Evolutionary conservation across 352 stramenopile genomes (phyloP).

Genomic region (Phytophthora aleatoria): DNA sequence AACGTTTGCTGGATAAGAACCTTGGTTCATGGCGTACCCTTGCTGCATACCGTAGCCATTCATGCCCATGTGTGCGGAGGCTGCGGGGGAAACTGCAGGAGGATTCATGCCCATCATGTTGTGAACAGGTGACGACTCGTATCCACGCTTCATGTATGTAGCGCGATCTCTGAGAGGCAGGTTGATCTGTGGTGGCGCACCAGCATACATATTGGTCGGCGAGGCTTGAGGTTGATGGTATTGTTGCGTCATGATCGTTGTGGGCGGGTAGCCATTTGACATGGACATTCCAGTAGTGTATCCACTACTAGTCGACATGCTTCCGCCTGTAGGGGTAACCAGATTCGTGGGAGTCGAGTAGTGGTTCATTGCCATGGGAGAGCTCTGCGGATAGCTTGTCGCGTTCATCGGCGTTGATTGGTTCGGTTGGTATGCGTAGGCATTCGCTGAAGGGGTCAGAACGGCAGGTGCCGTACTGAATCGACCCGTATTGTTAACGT

Average conservation of each 20-base stretch:
- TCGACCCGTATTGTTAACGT: slow-evolving; percentile 16
- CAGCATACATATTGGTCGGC: slow-evolving; percentile 39
- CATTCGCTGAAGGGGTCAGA: slow-evolving; percentile 22
- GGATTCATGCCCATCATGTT: slow-evolving; percentile 40
- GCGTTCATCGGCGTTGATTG: slow-evolving; percentile 23
- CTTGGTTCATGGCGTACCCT: slow-evolving; percentile 33
- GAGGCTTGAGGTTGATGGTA: slow-evolving; percentile 49
- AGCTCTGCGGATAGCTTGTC: slow-evolving; percentile 35
- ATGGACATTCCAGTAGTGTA: slow-evolving; percentile 29
- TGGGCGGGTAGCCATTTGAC: slow-evolving; percentile 29
- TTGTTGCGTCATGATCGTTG: slow-evolving; percentile 30
- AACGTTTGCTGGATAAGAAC: slow-evolving; percentile 39
- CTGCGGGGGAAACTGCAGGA: slow-evolving; percentile 29
- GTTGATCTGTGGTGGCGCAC: slow-evolving; percentile 52
- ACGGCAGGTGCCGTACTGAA: slow-evolving; percentile 20
- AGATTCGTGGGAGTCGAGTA: slow-evolving; percentile 19
- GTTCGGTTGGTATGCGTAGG: slow-evolving; percentile 41
- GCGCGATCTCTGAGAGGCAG: slow-evolving; percentile 61
- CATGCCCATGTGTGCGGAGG: slow-evolving; percentile 31
- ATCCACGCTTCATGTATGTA: slow-evolving; percentile 58
- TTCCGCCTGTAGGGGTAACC: slow-evolving; percentile 21
- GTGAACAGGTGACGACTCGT: slow-evolving; percentile 36
- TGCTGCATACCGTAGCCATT: slow-evolving; percentile 40
- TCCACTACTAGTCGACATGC: slow-evolving; percentile 24
- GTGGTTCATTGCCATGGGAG: slow-evolving; percentile 42